These are phyloP conservation scores for Aspergillus olivimuriae DNA, from an alignment of 495 filamentous ascomycete genomes.

Conservation along the genomic window DNA sequence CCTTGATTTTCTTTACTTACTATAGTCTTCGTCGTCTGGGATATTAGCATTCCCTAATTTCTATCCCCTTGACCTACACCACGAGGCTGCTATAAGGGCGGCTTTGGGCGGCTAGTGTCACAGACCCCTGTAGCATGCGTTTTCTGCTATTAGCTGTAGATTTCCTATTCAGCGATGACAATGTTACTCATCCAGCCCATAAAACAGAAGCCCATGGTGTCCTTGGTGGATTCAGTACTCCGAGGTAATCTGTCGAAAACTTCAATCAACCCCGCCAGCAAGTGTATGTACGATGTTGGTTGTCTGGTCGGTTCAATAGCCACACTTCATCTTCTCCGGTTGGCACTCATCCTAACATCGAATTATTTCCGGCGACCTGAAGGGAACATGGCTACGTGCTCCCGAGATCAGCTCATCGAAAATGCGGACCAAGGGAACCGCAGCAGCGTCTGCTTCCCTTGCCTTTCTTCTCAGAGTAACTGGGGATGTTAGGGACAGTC, in stretches of 20 bases:
- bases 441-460: neutral
- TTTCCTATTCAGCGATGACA: no score
- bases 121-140: neutral
- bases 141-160: neutral
- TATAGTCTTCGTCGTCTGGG: no score
- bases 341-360: neutral
- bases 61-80: neutral
- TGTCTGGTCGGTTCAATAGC: neutral
- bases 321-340: neutral
- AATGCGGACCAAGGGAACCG: neutral
- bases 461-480: no score
- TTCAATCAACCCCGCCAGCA: neutral
- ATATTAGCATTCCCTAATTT: neutral
- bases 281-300: neutral
- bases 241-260: neutral
- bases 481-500: no score
- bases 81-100: neutral
- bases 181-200: no score
- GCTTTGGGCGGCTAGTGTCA: neutral
- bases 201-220: neutral
- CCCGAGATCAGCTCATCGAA: neutral
- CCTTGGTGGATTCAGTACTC: neutral
- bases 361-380: neutral
- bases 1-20: no score
- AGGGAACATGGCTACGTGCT: neutral